Base-by-base conservation (phyloP, 2,329 filamentous ascomycete species). In the Fusarium floridanum region DNA sequence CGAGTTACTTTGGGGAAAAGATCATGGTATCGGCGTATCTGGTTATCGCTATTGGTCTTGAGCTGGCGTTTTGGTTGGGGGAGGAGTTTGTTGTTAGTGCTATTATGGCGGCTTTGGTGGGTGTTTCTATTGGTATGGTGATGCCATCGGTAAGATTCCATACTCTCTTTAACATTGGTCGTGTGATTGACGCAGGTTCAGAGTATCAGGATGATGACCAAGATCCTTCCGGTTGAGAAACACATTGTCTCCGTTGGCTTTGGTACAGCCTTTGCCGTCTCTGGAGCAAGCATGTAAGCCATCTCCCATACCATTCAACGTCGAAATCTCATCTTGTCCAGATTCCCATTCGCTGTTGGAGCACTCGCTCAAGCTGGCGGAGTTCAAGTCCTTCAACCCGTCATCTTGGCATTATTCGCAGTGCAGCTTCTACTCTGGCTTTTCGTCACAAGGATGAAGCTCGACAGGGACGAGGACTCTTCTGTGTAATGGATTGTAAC, bases 191-290 rank as follows among this genome's bases (percentile, higher is more conserved):
- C 14, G n/a, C 5, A 11, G 24, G 20, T 16, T 14, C 5, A 57
- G 55, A 57, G 55, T 10, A 57, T 57, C 14, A 57, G 55, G 14
- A 17, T 57, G 55, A 57, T 57, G 55, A 57, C 55, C 17, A 57
- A 57, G 34, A 34, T 57, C 5, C 55, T 57, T 6, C 55, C 55
- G n/a, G 55, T 36, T 2, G 55, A 57, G 10, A 57, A 57, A 7
- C 55, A 57, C 4, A 57, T 57, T 24, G 55, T 57, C 3, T 57
- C 55, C 2, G 55, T 57, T 57, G 55, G 55, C 20, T 57, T 57
- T 37, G 55, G 55, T 5, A 57, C 55, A 17, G 55, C 55, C 5
- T 57, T 57, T 27, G 55, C 55, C 34, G 34, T 57, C 4, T 57
- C 55, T 12, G 55, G 55, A n/a, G 29, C 29, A 24, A 37, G 29